Evolutionary conservation across 305 asterid genomes (phyloP), one percentile per base, ranked within the genome.

Genomic region (Fraxinus sp.): DNA sequence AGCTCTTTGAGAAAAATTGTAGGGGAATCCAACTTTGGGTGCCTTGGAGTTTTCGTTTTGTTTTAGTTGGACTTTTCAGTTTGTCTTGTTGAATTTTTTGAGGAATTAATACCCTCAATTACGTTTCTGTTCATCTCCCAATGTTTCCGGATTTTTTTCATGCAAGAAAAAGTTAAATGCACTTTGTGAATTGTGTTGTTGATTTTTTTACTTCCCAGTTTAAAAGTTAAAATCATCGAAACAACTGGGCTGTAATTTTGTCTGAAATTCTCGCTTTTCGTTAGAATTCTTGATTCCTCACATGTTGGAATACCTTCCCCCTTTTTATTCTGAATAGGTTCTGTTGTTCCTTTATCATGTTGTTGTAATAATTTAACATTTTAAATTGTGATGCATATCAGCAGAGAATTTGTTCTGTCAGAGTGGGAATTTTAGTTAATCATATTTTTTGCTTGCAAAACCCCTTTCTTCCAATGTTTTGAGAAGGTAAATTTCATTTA

Each of bases 201-300:
- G 79, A 52, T 68, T 10, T 74, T 4, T 10, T 20, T 32, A 66
- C 68, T 57, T 13, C 35, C 30, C 30, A 66, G 35, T 62, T 84
- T 77, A 68, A 35, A 46, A 74, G 78, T 84, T 70, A 79, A 32
- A 28, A 73, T 80, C 71, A 73, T 35, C 46, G 59, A 52, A 83
- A 79, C 82, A 37, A 81, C 71, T 77, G 85, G 71, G 85, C 55
- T 82, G 33, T 85, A 49, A 79, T 66, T 81, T 79, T 82, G 82
- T 77, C 57, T 76, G 72, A 81, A 82, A 84, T 82, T 85, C 81
- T 72, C 84, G 68, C 79, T 78, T 86, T 84, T 75, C 33, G 80
- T 59, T 82, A 77, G 36, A 89, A 87, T 84, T 87, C 86, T 85
- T 78, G 88, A 87, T 86, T 79, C 88, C 82, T 79, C 77, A 80